Percentiles rank a stretch among this genome's conserved stretches.
These are phyloP conservation scores for Mercurialis annua DNA, from an alignment of 345 rosid species.

Conservation along the genomic window DNA sequence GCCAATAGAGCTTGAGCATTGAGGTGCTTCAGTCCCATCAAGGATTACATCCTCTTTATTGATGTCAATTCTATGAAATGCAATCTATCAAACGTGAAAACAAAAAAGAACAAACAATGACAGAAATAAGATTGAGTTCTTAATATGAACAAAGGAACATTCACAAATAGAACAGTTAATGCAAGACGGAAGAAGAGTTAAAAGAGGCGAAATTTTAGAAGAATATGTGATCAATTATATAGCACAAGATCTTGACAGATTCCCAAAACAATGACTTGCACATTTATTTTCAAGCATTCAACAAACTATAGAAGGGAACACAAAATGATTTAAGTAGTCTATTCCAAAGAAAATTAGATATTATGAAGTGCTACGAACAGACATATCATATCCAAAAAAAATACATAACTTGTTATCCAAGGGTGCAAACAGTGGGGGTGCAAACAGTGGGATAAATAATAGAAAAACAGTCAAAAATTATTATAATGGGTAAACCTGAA, in stretches of 20 bases:
- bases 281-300: background rate
- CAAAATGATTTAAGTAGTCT: no score
- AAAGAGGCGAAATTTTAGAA: background rate
- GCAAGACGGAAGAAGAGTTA: background rate
- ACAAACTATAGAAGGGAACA: no score
- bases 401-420: background rate
- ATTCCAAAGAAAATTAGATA: no score
- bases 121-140: background rate
- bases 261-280: background rate
- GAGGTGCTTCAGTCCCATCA: conserved; percentile 96
- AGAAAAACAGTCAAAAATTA: no score
- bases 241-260: background rate
- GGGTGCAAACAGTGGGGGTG: no score
- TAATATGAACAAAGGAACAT: background rate
- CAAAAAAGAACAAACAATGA: background rate
- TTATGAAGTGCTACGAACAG: no score
- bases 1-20: conserved; percentile 75
- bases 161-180: background rate
- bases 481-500: no score
- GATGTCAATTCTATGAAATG: conserved; percentile 79
- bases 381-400: background rate
- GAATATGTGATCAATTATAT: background rate
- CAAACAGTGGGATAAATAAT: no score
- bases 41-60: conserved; percentile 74
- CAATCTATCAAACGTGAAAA: conserved; percentile 38